Conservation (phyloP, 305 asterid species). For the Fraxinus dipetala region DNA sequence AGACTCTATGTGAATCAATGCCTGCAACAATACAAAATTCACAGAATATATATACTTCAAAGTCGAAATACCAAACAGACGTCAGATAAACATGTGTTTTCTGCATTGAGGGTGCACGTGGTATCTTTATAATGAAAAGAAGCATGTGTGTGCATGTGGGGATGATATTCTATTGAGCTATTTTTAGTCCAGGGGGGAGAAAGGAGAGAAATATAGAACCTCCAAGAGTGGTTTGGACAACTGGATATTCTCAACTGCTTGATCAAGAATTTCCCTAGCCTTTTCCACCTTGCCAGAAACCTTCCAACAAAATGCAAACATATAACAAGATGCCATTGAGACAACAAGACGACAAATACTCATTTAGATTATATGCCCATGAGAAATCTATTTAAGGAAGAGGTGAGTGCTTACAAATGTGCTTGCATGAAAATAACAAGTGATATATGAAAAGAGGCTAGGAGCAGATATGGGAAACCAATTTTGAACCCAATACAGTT, state of each 20-base stretch:
- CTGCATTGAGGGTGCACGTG: neutral
- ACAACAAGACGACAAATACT: neutral
- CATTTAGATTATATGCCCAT: neutral
- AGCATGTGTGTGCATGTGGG: neutral
- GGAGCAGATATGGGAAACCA: neutral
- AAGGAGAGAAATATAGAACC: slow-evolving; percentile 42
- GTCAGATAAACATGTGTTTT: neutral
- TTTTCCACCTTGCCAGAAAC: slow-evolving; percentile 87
- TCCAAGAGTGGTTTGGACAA: slow-evolving; percentile 88
- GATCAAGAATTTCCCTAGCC: slow-evolving; percentile 84
- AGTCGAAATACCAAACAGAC: slow-evolving; percentile 1
- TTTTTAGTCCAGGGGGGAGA: slow-evolving; percentile 3
- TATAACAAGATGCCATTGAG: slow-evolving; percentile 9
- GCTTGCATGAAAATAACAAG: slow-evolving; percentile 1
- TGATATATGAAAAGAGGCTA: neutral
- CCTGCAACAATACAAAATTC: slow-evolving; percentile 48
- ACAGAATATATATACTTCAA: slow-evolving; percentile 10
- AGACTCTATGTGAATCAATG: slow-evolving; percentile 94
- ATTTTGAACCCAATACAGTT: neutral
- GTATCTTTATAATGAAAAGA: neutral
- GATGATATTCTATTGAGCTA: neutral
- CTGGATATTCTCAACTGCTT: slow-evolving; percentile 69
- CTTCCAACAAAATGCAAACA: slow-evolving; percentile 36
- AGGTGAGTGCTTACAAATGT: slow-evolving; percentile 7
- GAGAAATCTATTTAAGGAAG: slow-evolving; percentile 1